phyloP scores from a whole-genome alignment of 2,329 filamentous ascomycete genomes.

The Sporothrix mexicana region DNA sequence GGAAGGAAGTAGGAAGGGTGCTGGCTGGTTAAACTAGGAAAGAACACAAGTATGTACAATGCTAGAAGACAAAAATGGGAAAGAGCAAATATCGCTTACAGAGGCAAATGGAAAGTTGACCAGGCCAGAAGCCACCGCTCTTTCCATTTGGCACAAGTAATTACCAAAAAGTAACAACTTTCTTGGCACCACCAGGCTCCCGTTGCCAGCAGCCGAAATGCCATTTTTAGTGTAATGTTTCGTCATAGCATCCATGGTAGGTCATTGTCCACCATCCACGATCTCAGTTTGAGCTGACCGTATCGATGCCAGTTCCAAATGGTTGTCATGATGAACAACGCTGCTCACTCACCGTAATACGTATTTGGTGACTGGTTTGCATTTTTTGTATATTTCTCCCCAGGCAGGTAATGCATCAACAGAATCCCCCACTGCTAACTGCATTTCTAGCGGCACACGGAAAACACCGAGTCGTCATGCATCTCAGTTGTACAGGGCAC shows the following conservation, averaged over 20 bases:
- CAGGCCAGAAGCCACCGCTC: neutral
- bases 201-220: no score
- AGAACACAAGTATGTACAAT: conserved; percentile 2
- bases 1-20: neutral
- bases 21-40: neutral
- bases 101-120: neutral
- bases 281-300: no score
- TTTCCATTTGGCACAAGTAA: conserved; percentile 3
- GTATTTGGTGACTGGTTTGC: no score
- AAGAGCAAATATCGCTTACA: neutral
- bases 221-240: no score
- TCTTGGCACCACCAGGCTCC: neutral
- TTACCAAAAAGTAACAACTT: conserved; percentile 17
- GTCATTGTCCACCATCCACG: no score
- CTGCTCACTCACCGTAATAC: neutral
- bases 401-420: neutral
- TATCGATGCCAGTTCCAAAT: no score
- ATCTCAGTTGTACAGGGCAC: no score
- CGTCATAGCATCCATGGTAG: no score
- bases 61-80: neutral
- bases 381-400: neutral
- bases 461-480: no score
- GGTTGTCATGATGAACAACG: no score
- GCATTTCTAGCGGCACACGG: no score
- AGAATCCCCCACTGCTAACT: neutral